Base-by-base conservation (phyloP, 257 asterid species). In the Jasminum sambac region DNA sequence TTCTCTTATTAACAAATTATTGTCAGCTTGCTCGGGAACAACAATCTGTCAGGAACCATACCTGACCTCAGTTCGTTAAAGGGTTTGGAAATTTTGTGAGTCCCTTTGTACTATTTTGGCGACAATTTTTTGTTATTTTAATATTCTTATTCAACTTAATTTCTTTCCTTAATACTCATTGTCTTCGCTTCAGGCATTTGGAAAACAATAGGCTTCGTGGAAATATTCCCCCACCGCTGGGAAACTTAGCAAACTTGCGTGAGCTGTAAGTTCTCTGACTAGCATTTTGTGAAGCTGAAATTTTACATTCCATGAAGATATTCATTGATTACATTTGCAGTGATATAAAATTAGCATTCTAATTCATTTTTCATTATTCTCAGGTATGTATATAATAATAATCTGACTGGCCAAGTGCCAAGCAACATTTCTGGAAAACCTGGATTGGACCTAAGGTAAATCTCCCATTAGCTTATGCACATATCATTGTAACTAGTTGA, bases 371-470 rank as follows among this genome's bases (percentile, higher is more conserved):
- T 57, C 63, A 67, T 46, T 57, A 14, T 64, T 64, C 30, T 55
- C 89, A 94, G 99, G 66, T 89, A 84, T 77, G 44, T 94, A 81
- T 90, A 94, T 65, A 91, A 88, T 82, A 94, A 94, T 85, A 94
- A 94, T 71, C 85, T 94, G 64, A 84, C 90, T n/a, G 99, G 99
- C 46, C 83, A 77, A 64, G 81, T 94, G 69, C 99, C 99, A 10
- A 76, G 78, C 80, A 74, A 16, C 80, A 91, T 94, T 71, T 13
- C 61, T 0, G 79, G 75, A 72, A 91, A 85, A 69, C 72, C 94
- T 10, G 90, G 86, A 50, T 68, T 86, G 78, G 73, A 79, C 52
- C 78, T 91, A 26, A 88, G 91, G 99, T 91, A 58, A 75, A 75
- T 46, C 58, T 11, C n/a, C 25, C 39, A 17, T 59, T 44, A 65